Base-by-base conservation (phyloP, 2,329 filamentous ascomycete genomes). In the Cladophialophora carrionii region DNA sequence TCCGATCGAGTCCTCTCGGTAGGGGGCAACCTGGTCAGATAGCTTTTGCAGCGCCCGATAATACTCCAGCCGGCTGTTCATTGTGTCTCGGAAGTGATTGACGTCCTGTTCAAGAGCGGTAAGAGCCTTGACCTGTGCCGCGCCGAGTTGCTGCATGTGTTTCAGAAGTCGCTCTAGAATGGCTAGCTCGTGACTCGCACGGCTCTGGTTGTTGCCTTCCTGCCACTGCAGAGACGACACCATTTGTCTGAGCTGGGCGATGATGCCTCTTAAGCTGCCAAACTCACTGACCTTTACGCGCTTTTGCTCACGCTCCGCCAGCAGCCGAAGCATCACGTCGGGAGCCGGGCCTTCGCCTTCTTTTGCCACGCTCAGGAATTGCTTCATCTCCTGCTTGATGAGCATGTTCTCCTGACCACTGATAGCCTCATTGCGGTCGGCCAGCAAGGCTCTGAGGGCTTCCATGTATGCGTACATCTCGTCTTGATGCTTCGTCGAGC, bases 31-130 rank as follows among this genome's bases (percentile, higher is more conserved):
- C 20, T 87, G 91, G 74, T 98, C 94, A 0, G 93, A 97, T n/a
- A 98, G 87, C 29, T 87, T 85, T 74, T 98, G 95, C 10, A 98
- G 82, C 73, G 97, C 92, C 4, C 89, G 87, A 74, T 98, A 98
- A 74, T 92, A 98, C 63, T 95, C 92, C 0, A 97, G 79, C 14
- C 95, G 88, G 43, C 87, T 83, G 72, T 98, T 98, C 87, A 96
- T 93, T 0, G 89, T 87, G 17, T 83, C 82, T 31, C 87, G 89
- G 74, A 96, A 95, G 31, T 87, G 79, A 54, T 94, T 88, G 5
- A 92, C 79, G 75, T 97, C 93, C 57, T 78, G 80, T 59, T 89
- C 78, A 7, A 88, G 72, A 9, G 77, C 79, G 4, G 74, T 74
- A 2, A 84, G 73, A 17, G 77, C 76, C 71, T 87, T 87, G 3